These are phyloP conservation scores for Suhomyces prunicola DNA, from an alignment of 805 yeast genomes.

Conservation along the genomic window DNA sequence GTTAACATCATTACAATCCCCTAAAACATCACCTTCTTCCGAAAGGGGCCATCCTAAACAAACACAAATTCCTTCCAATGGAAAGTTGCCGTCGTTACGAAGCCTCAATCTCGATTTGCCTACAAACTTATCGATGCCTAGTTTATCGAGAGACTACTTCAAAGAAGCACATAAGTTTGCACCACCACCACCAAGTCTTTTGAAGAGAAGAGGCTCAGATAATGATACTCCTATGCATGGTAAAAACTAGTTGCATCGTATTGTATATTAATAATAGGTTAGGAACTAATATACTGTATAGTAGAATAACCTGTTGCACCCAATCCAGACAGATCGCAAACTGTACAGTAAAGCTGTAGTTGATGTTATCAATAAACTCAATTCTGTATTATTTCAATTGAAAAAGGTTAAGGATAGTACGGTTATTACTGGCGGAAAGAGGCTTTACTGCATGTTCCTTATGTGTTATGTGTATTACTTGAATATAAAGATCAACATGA, in stretches of 20 bases:
- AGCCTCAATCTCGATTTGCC: slow-evolving; percentile 52
- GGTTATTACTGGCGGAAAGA: no score
- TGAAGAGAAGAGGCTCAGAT: slow-evolving; percentile 1
- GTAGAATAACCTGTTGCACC: background rate
- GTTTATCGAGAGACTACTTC: slow-evolving; percentile 5
- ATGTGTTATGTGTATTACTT: no score
- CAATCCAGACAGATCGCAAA: no score
- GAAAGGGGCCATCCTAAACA: background rate
- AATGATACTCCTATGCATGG: slow-evolving; percentile 1
- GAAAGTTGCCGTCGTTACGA: slow-evolving; percentile 45
- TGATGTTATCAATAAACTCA: no score
- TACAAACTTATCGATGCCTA: slow-evolving; percentile 32
- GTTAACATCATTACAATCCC: slow-evolving; percentile 6
- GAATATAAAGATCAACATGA: no score
- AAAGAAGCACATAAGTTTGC: background rate
- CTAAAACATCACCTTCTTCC: slow-evolving; percentile 8
- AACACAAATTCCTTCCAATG: slow-evolving; percentile 7
- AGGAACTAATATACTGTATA: background rate
- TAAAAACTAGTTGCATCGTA: background rate
- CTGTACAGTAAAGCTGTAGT: no score
- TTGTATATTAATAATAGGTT: background rate
- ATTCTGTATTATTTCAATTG: no score
- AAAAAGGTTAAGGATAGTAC: no score
- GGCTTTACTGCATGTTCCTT: no score
- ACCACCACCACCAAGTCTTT: background rate